These are phyloP conservation scores for Candida nonsorbophila DNA, from an alignment of 805 yeast species.

Conservation along the genomic window DNA sequence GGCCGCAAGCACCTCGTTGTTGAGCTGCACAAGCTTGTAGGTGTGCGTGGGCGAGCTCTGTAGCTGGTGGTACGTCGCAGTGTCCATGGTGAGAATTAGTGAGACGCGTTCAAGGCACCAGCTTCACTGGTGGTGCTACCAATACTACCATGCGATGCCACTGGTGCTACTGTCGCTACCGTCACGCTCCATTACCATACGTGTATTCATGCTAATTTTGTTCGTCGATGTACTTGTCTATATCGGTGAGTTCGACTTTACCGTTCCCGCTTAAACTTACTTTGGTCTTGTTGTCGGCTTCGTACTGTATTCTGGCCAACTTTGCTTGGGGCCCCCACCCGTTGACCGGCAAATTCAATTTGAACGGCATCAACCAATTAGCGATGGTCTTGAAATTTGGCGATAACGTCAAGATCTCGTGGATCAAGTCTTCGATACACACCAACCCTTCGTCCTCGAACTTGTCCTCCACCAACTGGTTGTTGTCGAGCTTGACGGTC, in stretches of 20 bases:
- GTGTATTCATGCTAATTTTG: constrained; percentile 41
- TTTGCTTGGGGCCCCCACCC: constrained; percentile 74
- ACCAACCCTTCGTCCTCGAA: constrained; percentile 61
- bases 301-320: constrained; percentile 56
- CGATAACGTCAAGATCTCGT: constrained; percentile 60
- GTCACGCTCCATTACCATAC: background rate
- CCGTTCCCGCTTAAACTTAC: constrained; percentile 60
- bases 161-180: no score
- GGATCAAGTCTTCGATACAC: constrained; percentile 77
- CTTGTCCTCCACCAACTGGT: constrained; percentile 67
- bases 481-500: constrained; percentile 59
- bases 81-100: no score
- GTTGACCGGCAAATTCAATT: constrained; percentile 60
- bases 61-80: no score
- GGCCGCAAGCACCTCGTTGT: constrained; percentile 41
- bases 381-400: constrained; percentile 57
- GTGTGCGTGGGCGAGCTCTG: no score
- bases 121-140: no score
- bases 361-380: constrained; percentile 66
- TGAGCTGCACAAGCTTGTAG: constrained; percentile 49
- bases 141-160: no score
- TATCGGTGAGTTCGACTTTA: constrained; percentile 65
- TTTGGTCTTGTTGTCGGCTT: constrained; percentile 44
- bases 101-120: no score
- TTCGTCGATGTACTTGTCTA: constrained; percentile 61